Base-by-base conservation (phyloP, 495 filamentous ascomycete genomes). In the Daldinia vernicosa region DNA sequence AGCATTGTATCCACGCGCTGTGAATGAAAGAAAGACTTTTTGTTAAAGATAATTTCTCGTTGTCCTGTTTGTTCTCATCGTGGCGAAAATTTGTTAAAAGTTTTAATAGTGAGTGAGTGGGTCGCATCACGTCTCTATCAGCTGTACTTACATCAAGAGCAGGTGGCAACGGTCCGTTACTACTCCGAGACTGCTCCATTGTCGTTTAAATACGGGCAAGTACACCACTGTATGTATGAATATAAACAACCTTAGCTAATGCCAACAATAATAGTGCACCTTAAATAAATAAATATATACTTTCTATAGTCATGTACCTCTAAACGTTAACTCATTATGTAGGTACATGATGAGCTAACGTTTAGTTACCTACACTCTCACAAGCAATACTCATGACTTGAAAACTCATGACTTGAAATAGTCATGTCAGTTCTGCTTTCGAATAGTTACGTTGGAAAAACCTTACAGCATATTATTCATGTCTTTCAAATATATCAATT, bases 81-180 rank as follows among this genome's bases (percentile, higher is more conserved):
- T 72, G 69, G 64, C 64, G 64, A 72, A 72, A 66, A 40, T 64
- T 72, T 72, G 37, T 64, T 60, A 55, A 47, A 64, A 63, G 60
- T 60, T 72, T 67, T 63, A 19, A 67, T 4, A 24, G 7, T 9
- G 30, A 59, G 19, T 22, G 22, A 54, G 58, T 63, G 63, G 69
- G 63, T 26, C 57, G 37, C 32, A 6, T 27, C 28, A 32, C 14
- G 6, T 19, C 1, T 1, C 24, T 60, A 35, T 32, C 69, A 56
- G 53, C 69, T 64, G 64, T 17, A 30, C 6, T 1, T 6, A 0
- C 4, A 4, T 43, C 12, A 2, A 7, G 5, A 12, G 7, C 58
- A 61, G 45, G 52, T 67, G 69, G 19, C 27, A 22, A 12, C 56
- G 39, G 52, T 60, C 64, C 35, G 56, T 33, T 35, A 53, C 28